These are phyloP conservation scores for Colletotrichum higginsianum DNA, from an alignment of 2,329 filamentous ascomycete species.

Conservation along the genomic window DNA sequence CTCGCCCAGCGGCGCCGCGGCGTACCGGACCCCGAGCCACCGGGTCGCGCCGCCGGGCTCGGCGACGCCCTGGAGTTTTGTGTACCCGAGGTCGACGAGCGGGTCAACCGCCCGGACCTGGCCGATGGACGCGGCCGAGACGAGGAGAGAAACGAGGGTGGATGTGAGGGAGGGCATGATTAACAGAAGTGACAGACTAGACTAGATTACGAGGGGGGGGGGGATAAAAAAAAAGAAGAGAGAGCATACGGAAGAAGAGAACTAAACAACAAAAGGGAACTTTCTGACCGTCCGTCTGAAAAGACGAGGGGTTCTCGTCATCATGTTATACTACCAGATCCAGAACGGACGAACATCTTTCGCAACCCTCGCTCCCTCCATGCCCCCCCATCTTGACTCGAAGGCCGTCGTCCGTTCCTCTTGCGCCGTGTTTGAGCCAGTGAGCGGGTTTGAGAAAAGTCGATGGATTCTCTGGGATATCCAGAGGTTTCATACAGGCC, in stretches of 20 bases:
- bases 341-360: slow-evolving; percentile 1
- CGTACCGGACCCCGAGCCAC: slow-evolving; percentile 84
- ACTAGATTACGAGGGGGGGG: background rate
- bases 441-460: background rate
- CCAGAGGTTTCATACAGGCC: slow-evolving; percentile 28
- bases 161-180: slow-evolving; percentile 26
- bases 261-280: too few relatives aligned
- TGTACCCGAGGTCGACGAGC: slow-evolving; percentile 75
- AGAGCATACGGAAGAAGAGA: too few relatives aligned
- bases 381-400: slow-evolving; percentile 1
- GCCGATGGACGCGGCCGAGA: slow-evolving; percentile 30
- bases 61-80: slow-evolving; percentile 72
- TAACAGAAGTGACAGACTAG: slow-evolving; percentile 24
- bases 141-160: slow-evolving; percentile 27
- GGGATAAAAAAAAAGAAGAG: background rate
- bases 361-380: background rate
- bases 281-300: slow-evolving; percentile 2
- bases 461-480: background rate
- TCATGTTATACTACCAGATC: slow-evolving; percentile 27
- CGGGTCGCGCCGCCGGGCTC: slow-evolving; percentile 69
- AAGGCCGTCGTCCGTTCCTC: background rate
- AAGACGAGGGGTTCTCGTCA: slow-evolving; percentile 3
- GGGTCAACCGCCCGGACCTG: slow-evolving; percentile 40
- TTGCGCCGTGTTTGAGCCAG: background rate
- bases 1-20: slow-evolving; percentile 76